Evolutionary conservation across 139 green algal genomes (phyloP).

Genomic region (Micromonas pusilla): DNA sequence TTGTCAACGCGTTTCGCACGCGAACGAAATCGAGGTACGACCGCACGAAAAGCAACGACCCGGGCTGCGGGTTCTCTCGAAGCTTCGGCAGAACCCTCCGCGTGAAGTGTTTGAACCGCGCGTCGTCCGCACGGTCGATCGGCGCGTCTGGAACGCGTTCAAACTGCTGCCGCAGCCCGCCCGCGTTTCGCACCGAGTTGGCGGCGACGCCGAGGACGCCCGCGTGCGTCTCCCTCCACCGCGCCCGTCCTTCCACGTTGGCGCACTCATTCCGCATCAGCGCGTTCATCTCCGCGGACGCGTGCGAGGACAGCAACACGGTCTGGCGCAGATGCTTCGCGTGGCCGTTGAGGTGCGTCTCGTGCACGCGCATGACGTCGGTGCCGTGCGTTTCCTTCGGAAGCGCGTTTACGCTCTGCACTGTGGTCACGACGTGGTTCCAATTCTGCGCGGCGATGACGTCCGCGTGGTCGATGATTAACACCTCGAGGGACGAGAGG

Average conservation of each 20-base stretch:
- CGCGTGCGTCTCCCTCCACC: constrained; percentile 13
- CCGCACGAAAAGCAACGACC: constrained; percentile 70
- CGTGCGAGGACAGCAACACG: constrained; percentile 71
- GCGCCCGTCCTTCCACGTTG: constrained; percentile 37
- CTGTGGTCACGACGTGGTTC: constrained; percentile 48
- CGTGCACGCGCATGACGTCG: constrained; percentile 89
- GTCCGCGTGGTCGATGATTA: constrained; percentile 76
- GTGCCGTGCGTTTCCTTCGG: constrained; percentile 69
- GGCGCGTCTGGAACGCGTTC: constrained; percentile 57
- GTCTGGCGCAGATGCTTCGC: constrained; percentile 71
- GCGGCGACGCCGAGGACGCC: constrained; percentile 70
- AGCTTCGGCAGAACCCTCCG: constrained; percentile 32
- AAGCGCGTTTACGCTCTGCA: constrained; percentile 71
- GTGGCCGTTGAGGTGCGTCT: constrained; percentile 51
- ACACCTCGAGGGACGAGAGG: constrained; percentile 82
- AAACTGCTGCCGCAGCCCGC: constrained; percentile 69
- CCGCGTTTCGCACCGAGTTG: constrained; percentile 34
- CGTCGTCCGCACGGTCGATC: constrained; percentile 48
- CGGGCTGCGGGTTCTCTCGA: constrained; percentile 27
- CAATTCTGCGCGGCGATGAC: constrained; percentile 90
- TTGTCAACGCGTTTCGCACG: constrained; percentile 41
- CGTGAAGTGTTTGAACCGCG: constrained; percentile 79
- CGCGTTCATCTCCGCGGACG: constrained; percentile 64
- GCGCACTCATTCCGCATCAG: constrained; percentile 49
- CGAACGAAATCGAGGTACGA: constrained; percentile 96